phyloP scores from a whole-genome alignment of 176 grass and related monocot genomes.

The Cocos nucifera region DNA sequence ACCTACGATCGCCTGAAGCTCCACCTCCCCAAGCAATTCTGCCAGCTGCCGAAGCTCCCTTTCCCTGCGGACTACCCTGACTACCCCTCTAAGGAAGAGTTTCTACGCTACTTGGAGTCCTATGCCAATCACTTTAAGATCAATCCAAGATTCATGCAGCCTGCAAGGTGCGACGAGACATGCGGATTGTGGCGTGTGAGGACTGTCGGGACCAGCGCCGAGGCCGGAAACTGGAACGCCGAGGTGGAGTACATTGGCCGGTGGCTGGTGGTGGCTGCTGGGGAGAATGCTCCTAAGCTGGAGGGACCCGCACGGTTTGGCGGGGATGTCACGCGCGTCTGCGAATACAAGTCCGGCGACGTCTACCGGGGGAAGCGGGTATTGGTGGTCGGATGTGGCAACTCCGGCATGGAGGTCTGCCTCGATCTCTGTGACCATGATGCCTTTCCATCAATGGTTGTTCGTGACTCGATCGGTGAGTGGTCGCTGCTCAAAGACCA shows the following conservation, averaged over 20 bases:
- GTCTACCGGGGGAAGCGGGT: conserved; percentile 51
- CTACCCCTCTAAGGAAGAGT: conserved; percentile 61
- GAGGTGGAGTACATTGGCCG: conserved; percentile 76
- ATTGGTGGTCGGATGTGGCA: conserved; percentile 66
- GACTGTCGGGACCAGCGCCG: neutral
- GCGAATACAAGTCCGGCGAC: conserved; percentile 56
- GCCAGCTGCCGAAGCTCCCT: too few relatives aligned
- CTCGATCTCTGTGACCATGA: conserved; percentile 69
- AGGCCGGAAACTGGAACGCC: neutral
- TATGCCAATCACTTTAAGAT: conserved; percentile 57
- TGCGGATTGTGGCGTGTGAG: conserved; percentile 59
- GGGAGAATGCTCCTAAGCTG: conserved; percentile 76
- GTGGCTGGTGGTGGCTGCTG: conserved; percentile 79
- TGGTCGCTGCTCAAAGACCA: neutral
- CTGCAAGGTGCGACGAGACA: conserved; percentile 52
- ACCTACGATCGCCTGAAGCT: conserved; percentile 81
- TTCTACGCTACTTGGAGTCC: conserved; percentile 53
- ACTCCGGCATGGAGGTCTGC: conserved; percentile 92
- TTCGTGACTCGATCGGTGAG: conserved; percentile 58
- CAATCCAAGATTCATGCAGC: conserved; percentile 42
- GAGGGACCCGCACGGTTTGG: conserved; percentile 27
- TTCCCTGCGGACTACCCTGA: conserved; percentile 30
- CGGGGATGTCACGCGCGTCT: conserved; percentile 39
- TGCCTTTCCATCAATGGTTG: conserved; percentile 53
- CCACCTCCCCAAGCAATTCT: too few relatives aligned